Conservation (phyloP, 2,329 filamentous ascomycete species). For the Colletotrichum sp. region DNA sequence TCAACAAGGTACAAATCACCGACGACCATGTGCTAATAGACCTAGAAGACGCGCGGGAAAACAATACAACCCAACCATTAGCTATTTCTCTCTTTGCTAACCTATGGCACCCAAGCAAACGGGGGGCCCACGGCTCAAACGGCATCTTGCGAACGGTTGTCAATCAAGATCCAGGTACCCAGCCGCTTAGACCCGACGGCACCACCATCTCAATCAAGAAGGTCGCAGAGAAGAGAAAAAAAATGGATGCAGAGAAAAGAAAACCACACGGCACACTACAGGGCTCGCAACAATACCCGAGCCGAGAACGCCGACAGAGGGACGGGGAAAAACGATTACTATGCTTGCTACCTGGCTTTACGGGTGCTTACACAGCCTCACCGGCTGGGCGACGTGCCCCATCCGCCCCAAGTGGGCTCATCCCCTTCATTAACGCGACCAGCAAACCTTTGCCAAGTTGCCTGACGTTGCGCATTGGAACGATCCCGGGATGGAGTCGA, state of each 20-base stretch:
- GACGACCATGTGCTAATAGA: neutral
- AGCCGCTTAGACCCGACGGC: neutral
- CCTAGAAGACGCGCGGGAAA: neutral
- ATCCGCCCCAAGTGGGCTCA: neutral
- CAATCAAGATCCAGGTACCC: neutral
- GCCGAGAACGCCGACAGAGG: neutral
- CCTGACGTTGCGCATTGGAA: neutral
- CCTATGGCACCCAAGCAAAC: neutral
- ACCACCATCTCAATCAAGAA: conserved; percentile 17
- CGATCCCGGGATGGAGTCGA: neutral
- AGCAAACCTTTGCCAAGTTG: neutral
- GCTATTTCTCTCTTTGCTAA: neutral
- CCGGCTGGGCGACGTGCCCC: conserved; percentile 1
- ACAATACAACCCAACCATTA: neutral
- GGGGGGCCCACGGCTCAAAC: conserved; percentile 2
- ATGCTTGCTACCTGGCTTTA: neutral
- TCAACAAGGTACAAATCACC: neutral
- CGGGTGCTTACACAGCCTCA: conserved; percentile 4
- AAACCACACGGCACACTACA: neutral
- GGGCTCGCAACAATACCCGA: neutral
- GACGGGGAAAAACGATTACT: neutral
- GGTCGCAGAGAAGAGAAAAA: neutral
- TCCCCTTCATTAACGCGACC: neutral
- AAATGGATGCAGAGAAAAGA: neutral
- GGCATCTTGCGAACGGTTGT: conserved; percentile 1